phyloP scores from a whole-genome alignment of 139 green algal species.

The Chlorella sp. region DNA sequence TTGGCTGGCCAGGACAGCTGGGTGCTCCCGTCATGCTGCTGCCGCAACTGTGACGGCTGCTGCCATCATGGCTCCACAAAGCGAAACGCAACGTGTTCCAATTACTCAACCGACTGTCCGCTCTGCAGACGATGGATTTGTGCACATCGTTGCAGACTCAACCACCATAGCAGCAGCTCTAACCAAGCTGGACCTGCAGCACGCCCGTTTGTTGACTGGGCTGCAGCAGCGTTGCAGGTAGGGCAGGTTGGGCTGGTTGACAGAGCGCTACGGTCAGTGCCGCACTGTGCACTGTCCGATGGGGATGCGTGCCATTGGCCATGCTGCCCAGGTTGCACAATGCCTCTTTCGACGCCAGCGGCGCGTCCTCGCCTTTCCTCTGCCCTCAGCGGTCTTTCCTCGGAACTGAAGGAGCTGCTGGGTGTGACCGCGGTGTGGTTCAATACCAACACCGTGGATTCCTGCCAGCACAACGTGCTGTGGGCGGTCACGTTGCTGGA shows the following conservation, averaged over 20 bases:
- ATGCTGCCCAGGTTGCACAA: too few species aligned
- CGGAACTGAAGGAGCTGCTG: constrained; percentile 71
- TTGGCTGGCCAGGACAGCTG: too few species aligned
- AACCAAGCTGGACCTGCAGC: constrained; percentile 72
- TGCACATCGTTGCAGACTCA: constrained; percentile 76
- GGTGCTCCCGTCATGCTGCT: too few species aligned
- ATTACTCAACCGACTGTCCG: too few species aligned
- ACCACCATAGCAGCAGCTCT: constrained; percentile 54
- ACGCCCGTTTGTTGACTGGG: constrained; percentile 78
- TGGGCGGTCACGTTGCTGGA: constrained; percentile 86
- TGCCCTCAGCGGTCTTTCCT: constrained; percentile 61
- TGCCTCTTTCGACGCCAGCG: too few species aligned
- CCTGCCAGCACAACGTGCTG: constrained; percentile 89
- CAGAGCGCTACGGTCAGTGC: too few species aligned
- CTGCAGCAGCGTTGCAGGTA: constrained; percentile 72
- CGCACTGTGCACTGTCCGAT: too few species aligned
- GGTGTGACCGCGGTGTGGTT: constrained; percentile 86
- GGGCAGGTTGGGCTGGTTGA: too few species aligned
- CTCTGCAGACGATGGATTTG: constrained; percentile 67
- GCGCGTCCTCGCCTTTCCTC: background rate
- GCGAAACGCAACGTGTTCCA: too few species aligned
- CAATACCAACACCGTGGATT: constrained; percentile 72
- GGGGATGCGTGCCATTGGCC: too few species aligned
- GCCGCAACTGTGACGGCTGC: too few species aligned
- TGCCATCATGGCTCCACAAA: too few species aligned